Evolutionary conservation across 2,329 filamentous ascomycete genomes (phyloP).

Genomic region (Aspergillus proliferans): DNA sequence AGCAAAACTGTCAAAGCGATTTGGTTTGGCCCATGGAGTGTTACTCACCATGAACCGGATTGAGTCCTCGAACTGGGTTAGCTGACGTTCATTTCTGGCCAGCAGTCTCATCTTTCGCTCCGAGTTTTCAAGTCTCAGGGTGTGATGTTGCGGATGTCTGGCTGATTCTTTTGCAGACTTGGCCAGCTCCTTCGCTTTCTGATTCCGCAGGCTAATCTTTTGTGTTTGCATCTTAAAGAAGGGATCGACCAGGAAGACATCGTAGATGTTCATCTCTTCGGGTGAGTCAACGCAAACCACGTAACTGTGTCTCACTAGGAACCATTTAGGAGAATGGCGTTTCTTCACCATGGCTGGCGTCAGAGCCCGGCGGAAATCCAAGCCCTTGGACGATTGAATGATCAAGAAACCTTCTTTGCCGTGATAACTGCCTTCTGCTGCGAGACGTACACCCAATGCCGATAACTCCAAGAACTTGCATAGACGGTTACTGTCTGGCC

Average conservation of each 20-base stretch:
- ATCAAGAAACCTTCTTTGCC: constrained; percentile 94
- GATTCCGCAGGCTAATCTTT: constrained; percentile 46
- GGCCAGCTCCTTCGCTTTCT: constrained; percentile 54
- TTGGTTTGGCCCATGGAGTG: constrained; percentile 74
- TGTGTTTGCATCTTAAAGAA: constrained; percentile 79
- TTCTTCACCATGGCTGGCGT: constrained; percentile 72
- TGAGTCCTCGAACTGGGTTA: constrained; percentile 89
- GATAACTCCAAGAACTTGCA: constrained; percentile 96
- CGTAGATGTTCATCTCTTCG: constrained; percentile 97
- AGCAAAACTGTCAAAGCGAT: constrained; percentile 89
- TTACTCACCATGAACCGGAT: constrained; percentile 77
- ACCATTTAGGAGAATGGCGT: constrained; percentile 91
- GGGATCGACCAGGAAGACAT: constrained; percentile 93
- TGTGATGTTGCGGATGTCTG: constrained; percentile 67
- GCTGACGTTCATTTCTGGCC: constrained; percentile 80
- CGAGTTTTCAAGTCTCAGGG: constrained; percentile 79
- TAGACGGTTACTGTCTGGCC: constrained; percentile 87
- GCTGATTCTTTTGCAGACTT: constrained; percentile 59
- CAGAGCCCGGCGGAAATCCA: constrained; percentile 76
- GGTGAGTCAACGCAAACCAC: constrained; percentile 97
- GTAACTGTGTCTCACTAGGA: constrained; percentile 94
- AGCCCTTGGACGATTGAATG: constrained; percentile 83
- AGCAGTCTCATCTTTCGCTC: constrained; percentile 89
- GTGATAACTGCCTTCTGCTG: constrained; percentile 92
- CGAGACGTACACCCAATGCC: constrained; percentile 84